These are phyloP conservation scores for Trichophaea hybrida DNA, from an alignment of 2,329 filamentous ascomycete genomes.

Conservation along the genomic window DNA sequence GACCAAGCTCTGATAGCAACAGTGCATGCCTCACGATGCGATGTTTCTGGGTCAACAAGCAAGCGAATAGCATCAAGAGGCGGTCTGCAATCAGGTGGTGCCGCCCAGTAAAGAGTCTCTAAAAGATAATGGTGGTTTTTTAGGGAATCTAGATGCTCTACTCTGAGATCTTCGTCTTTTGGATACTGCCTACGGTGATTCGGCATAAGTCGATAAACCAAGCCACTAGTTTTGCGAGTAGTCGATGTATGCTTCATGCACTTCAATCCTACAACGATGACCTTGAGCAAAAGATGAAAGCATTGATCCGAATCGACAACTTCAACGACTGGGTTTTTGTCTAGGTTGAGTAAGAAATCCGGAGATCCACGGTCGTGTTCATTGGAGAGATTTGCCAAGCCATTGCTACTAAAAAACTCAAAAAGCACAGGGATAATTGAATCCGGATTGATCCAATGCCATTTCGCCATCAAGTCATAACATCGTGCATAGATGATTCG, in stretches of 20 bases:
- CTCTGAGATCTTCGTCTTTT: constrained; percentile 46
- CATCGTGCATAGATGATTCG: constrained; percentile 46
- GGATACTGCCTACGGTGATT: constrained; percentile 52
- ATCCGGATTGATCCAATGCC: constrained; percentile 49
- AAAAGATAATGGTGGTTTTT: constrained; percentile 56
- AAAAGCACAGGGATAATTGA: constrained; percentile 47
- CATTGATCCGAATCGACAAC: constrained; percentile 45
- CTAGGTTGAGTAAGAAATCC: constrained; percentile 44
- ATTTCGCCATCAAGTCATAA: constrained; percentile 48
- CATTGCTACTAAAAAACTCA: constrained; percentile 51
- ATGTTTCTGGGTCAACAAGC: constrained; percentile 44
- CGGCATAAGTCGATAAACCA: constrained; percentile 47
- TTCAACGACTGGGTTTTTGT: constrained; percentile 34
- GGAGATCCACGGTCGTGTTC: constrained; percentile 50
- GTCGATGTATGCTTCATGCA: constrained; percentile 38
- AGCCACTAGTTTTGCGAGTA: constrained; percentile 45
- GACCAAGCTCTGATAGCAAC: constrained; percentile 51
- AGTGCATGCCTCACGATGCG: constrained; percentile 51
- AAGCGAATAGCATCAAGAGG: constrained; percentile 43
- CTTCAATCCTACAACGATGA: constrained; percentile 44
- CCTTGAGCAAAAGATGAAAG: constrained; percentile 54
- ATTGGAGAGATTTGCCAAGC: constrained; percentile 48
- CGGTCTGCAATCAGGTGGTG: constrained; percentile 42
- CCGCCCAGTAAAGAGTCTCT: constrained; percentile 51
- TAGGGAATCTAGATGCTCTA: constrained; percentile 48